phyloP scores from a whole-genome alignment of 164 flowering plant species.

The Saururus chinensis region DNA sequence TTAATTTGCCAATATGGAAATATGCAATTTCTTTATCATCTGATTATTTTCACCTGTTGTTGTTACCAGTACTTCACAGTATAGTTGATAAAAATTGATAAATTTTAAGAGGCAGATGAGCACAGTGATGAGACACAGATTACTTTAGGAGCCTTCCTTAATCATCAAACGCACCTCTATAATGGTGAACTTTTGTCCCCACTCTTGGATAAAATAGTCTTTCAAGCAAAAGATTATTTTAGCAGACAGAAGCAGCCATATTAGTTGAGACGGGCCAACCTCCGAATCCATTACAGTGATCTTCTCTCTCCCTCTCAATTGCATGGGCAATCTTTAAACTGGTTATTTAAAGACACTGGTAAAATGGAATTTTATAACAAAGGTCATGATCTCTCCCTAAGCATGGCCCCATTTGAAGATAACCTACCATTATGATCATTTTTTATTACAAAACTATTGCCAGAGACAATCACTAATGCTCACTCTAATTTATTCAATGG shows the following conservation, averaged over 20 bases:
- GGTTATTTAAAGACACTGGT: neutral
- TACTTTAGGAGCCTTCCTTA: too few species aligned
- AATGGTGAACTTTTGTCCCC: too few species aligned
- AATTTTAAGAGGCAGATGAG: too few species aligned
- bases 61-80: too few species aligned
- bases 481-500: neutral
- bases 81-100: too few species aligned
- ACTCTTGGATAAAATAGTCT: too few species aligned
- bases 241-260: neutral
- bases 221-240: slow-evolving; percentile 1
- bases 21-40: too few species aligned
- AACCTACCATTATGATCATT: neutral
- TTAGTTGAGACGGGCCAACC: neutral
- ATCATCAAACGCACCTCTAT: too few species aligned
- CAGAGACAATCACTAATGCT: neutral
- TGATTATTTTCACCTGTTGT: too few species aligned
- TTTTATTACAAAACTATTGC: too few species aligned
- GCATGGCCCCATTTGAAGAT: neutral
- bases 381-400: neutral
- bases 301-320: neutral
- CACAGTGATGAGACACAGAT: too few species aligned
- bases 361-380: neutral
- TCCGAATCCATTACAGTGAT: neutral
- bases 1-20: too few species aligned
- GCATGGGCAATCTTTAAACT: neutral